Conservation (phyloP, 2,329 filamentous ascomycete species). For the Thelonectria blattea region DNA sequence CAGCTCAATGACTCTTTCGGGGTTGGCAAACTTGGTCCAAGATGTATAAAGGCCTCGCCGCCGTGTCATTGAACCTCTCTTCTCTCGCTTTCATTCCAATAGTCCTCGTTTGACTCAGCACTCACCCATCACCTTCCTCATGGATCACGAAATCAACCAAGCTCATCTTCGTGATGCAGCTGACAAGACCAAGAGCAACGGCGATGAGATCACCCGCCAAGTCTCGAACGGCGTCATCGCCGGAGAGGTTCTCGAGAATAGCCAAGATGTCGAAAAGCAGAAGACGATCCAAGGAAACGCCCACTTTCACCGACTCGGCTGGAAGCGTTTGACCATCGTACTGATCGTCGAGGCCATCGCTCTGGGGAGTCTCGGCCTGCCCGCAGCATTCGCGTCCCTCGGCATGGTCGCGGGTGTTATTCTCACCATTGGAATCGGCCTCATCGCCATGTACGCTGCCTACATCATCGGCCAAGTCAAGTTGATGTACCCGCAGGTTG, state of each 20-base stretch:
- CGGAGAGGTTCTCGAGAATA: neutral
- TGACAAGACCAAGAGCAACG: neutral
- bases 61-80: neutral
- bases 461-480: neutral
- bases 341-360: neutral
- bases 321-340: neutral
- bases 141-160: neutral
- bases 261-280: neutral
- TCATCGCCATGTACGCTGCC: neutral
- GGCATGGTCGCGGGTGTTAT: neutral
- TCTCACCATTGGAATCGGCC: neutral
- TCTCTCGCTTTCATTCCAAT: neutral
- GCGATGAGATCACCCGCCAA: neutral
- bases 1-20: neutral
- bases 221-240: neutral
- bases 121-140: neutral
- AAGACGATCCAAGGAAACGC: neutral
- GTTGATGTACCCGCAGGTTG: neutral
- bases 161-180: neutral
- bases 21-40: neutral
- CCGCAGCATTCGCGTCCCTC: neutral
- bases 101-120: neutral
- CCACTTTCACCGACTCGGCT: neutral
- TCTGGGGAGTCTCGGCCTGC: neutral
- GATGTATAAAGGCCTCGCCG: neutral